Evolutionary conservation across 1,139 yeast genomes (phyloP), one percentile per base, ranked within the genome.

Genomic region (Lodderomyces oxycetoniae): DNA sequence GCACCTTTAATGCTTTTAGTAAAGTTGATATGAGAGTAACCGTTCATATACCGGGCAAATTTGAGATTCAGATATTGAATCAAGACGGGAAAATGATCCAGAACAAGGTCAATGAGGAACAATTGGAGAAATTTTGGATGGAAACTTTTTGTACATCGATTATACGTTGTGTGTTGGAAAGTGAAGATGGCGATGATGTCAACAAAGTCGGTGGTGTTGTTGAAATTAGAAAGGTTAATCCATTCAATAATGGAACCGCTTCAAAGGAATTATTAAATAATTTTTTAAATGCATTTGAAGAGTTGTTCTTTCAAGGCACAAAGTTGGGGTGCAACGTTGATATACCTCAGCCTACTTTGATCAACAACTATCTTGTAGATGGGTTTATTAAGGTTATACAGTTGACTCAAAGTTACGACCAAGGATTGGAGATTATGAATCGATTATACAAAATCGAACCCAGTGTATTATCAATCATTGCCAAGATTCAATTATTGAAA

Each of bases 351-450:
- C 79, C 96, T 1, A 75, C 86, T 0, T 52, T 78, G 14, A 66
- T 79, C 33, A 73, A 79, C 40, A 91, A 91, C 59, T 77, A 79
- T 52, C 64, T 91, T 36, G 81, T 87, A 9, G 91, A 86, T 51
- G 82, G 94, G 0, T 71, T 91, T 35, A 50, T 83, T 45, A 71
- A 71, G 45, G 69, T 81, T 35, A 65, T 84, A 26, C 72, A 79
- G 36, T 57, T 87, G 31, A 79, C 95, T 2, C 84, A 80, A 29
- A 59, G 73, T 38, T 76, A 73, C 49, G 78, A 71, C 26, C 68
- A 65, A 31, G 87, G 93, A 0, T 78, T 49, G 61, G 74, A 43
- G 53, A 72, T 53, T 47, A 87, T 48, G 63, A 61, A 41, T 49
- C 63, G 50, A 43, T 76, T 50, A 53, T 65, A 48, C 50, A 53